Percentiles rank a stretch among this genome's conserved stretches.
Conservation (phyloP, 129 eudicot genomes). For the Logfia minima region DNA sequence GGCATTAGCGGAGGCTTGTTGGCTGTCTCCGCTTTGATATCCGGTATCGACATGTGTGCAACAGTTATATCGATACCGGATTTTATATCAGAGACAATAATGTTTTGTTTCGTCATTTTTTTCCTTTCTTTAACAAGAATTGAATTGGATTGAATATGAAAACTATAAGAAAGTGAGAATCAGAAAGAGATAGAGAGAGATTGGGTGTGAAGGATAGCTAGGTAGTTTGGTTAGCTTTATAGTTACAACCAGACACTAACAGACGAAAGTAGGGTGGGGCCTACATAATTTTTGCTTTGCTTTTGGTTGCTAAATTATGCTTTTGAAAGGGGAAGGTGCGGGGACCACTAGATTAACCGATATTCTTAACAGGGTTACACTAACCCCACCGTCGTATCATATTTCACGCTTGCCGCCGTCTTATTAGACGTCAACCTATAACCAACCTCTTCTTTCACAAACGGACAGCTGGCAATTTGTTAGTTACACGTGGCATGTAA, state of each 20-base stretch:
- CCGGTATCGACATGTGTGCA: slow-evolving; percentile 42
- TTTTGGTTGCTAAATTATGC: neutral
- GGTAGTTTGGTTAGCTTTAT: slow-evolving; percentile 56
- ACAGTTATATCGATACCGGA: slow-evolving; percentile 44
- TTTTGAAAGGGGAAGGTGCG: slow-evolving; percentile 22
- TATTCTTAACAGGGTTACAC: slow-evolving; percentile 45
- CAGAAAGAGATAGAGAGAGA: slow-evolving; percentile 13
- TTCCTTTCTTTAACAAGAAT: neutral
- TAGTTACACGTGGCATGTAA: slow-evolving; percentile 21
- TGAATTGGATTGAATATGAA: neutral
- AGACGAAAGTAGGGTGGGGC: slow-evolving; percentile 44
- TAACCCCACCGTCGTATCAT: slow-evolving; percentile 39
- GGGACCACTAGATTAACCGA: slow-evolving; percentile 31
- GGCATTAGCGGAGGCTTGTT: slow-evolving; percentile 76
- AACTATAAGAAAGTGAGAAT: neutral
- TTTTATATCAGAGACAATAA: slow-evolving; percentile 49
- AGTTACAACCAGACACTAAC: slow-evolving; percentile 51
- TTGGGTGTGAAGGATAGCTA: slow-evolving; percentile 39
- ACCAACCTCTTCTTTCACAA: slow-evolving; percentile 24
- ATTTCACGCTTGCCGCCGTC: slow-evolving; percentile 30
- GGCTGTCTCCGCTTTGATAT: slow-evolving; percentile 44
- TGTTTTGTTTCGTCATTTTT: slow-evolving; percentile 72
- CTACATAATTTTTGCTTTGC: neutral
- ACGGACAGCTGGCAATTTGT: slow-evolving; percentile 22
- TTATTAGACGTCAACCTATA: slow-evolving; percentile 41